Evolutionary conservation across 2,329 filamentous ascomycete genomes (phyloP), one percentile per base, ranked within the genome.

Genomic region (Penicillium sp.): DNA sequence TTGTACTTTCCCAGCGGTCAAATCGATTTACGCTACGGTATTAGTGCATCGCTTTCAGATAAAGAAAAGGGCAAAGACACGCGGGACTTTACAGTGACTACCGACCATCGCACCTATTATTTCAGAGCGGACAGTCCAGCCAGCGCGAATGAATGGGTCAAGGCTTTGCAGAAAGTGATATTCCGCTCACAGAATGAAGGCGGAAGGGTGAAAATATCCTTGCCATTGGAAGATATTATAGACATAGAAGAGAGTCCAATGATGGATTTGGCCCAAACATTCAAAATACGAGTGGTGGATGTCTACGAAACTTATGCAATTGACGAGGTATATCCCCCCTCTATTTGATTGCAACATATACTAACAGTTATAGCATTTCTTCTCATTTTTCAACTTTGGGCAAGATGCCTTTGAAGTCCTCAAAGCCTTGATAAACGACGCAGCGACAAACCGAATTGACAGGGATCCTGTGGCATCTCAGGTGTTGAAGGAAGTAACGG

Each of bases 111-210:
- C 55, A 91, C 85, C 1, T 96, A 94, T 73, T 83, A 91, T 65
- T 95, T 97, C 77, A 86, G 85, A 66, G 94, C 93, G 38, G 94
- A 99, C 69, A 97, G 90, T 68, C 81, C 84, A 1, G 82, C 86
- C 3, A 96, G 90, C 68, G 94, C 94, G 11, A 94, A 91, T 71
- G 94, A 97, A 77, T 99, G 94, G 94, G 92, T 97, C 47, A 94
- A 94, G 73, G 86, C 89, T 53, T 78, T 99, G 24, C 93, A 97
- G 68, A 89, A 94, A 59, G 92, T 96, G 64, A 97, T 97, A 57
- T 97, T 97, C 68, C 83, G 92, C 51, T 93, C 91, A 11, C 92
- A 95, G 74, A 97, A 97, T 67, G 93, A 97, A 61, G 93, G 94
- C 9, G 92, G 97, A 68, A 96, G 92, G 68, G 90, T 99, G 71